Evolutionary conservation across 306 rosid genomes (phyloP).

Genomic region (Corylus avellana): DNA sequence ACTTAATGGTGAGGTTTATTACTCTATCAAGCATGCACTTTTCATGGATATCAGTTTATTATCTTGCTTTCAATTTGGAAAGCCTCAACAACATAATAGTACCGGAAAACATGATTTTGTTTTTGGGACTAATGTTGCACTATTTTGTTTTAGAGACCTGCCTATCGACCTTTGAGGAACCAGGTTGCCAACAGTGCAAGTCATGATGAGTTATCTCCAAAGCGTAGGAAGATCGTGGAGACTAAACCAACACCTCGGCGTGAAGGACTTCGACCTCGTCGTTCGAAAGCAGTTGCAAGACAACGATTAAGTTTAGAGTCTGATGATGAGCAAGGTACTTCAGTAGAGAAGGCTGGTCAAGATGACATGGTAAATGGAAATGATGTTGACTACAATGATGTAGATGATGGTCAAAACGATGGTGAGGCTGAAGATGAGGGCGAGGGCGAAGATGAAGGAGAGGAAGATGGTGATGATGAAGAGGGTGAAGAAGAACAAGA

Average conservation of each 20-base stretch:
- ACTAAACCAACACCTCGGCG: constrained; percentile 68
- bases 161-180: constrained; percentile 46
- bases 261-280: constrained; percentile 96
- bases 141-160: constrained; percentile 58
- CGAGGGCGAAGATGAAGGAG: constrained; percentile 30
- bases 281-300: constrained; percentile 52
- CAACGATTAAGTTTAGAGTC: constrained; percentile 49
- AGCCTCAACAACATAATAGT: neutral
- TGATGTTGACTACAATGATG: constrained; percentile 79
- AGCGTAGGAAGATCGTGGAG: constrained; percentile 54
- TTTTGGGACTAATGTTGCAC: constrained; percentile 34
- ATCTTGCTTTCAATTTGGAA: constrained; percentile 22
- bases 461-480: constrained; percentile 69
- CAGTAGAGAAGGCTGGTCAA: constrained; percentile 67
- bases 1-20: constrained; percentile 68
- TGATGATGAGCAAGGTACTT: constrained; percentile 71
- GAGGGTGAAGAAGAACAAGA: constrained; percentile 90
- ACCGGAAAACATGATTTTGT: constrained; percentile 8
- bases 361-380: constrained; percentile 89
- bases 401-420: constrained; percentile 72
- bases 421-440: constrained; percentile 61
- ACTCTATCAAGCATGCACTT: constrained; percentile 9
- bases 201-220: constrained; percentile 55
- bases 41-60: constrained; percentile 9
- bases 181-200: constrained; percentile 44